Percentiles rank a stretch among this genome's conserved stretches.
phyloP scores from a whole-genome alignment of 2,329 filamentous ascomycete genomes.

The Metarhizium rileyi region DNA sequence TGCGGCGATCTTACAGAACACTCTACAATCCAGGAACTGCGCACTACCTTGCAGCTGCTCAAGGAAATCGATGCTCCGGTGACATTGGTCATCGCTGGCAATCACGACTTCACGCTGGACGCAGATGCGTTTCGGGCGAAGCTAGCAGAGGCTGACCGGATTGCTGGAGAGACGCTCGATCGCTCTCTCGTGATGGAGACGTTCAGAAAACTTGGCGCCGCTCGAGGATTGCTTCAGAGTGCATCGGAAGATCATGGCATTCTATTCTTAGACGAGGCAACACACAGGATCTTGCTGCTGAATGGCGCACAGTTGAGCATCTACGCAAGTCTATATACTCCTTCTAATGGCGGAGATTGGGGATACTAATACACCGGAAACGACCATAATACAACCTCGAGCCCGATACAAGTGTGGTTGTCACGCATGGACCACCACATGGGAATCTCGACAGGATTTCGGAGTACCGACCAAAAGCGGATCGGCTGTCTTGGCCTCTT shows the following conservation, averaged over 20 bases:
- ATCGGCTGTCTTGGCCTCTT: conserved; percentile 24
- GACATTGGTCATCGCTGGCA: conserved; percentile 41
- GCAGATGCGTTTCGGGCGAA: conserved; percentile 22
- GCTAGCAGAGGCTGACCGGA: conserved; percentile 11
- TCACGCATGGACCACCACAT: not conserved
- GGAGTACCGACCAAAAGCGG: conserved; percentile 10
- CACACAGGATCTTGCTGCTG: conserved; percentile 25
- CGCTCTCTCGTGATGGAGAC: not conserved
- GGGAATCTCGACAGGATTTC: not conserved
- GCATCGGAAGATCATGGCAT: conserved; percentile 21
- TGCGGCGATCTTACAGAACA: conserved; percentile 38
- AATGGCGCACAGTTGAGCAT: conserved; percentile 26
- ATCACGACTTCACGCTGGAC: conserved; percentile 39
- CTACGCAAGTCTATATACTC: not conserved
- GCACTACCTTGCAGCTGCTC: conserved; percentile 26
- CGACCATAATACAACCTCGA: not conserved
- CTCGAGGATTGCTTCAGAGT: conserved; percentile 17
- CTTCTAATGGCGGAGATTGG: not conserved
- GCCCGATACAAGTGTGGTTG: not conserved
- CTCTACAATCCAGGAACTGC: conserved; percentile 32
- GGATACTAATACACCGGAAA: not conserved
- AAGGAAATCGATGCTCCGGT: conserved; percentile 26
- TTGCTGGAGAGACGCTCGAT: not conserved
- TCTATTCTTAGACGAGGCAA: conserved; percentile 32
- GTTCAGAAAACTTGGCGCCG: conserved; percentile 10